A percentile compares a stretch with the other conserved stretches of the same genome.
Evolutionary conservation across 148 eudicot genomes (phyloP).

Genomic region (Linanthus parryae): DNA sequence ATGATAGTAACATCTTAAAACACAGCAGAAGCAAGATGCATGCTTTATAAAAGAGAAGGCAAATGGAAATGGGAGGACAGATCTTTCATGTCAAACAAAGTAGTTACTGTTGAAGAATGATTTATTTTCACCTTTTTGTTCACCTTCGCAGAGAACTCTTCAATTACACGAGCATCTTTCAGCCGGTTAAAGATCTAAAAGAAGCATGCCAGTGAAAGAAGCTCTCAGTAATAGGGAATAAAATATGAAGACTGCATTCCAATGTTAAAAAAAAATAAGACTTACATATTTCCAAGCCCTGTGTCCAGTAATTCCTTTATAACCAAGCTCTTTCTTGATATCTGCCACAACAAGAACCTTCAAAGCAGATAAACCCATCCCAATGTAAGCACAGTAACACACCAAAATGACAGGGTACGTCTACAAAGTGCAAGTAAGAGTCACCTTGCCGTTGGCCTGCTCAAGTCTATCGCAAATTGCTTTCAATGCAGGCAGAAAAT

Average conservation of each 20-base stretch:
- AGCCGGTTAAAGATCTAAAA: slow-evolving; percentile 66
- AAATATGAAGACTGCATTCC: too few species aligned
- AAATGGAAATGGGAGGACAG: too few species aligned
- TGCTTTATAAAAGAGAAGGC: too few species aligned
- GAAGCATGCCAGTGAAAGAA: slow-evolving; percentile 7
- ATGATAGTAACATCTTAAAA: too few species aligned
- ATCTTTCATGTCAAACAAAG: too few species aligned
- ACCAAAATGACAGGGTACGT: background rate
- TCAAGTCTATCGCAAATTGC: slow-evolving; percentile 88
- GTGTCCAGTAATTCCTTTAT: slow-evolving; percentile 59
- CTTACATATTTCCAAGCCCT: slow-evolving; percentile 92
- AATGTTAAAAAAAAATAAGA: too few species aligned
- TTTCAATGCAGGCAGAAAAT: slow-evolving; percentile 70
- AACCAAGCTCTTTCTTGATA: slow-evolving; percentile 82
- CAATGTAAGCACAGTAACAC: too few species aligned
- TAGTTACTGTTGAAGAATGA: background rate
- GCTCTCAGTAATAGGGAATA: background rate
- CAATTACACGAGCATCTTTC: slow-evolving; percentile 73
- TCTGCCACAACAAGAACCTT: slow-evolving; percentile 89
- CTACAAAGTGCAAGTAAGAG: slow-evolving; percentile 6
- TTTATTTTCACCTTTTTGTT: slow-evolving; percentile 31
- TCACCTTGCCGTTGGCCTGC: slow-evolving; percentile 78
- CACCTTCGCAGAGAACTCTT: slow-evolving; percentile 59
- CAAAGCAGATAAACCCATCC: slow-evolving; percentile 20
- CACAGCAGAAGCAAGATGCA: too few species aligned